Evolutionary conservation across 495 filamentous ascomycete species (phyloP).

Genomic region (Penicillium parvum): DNA sequence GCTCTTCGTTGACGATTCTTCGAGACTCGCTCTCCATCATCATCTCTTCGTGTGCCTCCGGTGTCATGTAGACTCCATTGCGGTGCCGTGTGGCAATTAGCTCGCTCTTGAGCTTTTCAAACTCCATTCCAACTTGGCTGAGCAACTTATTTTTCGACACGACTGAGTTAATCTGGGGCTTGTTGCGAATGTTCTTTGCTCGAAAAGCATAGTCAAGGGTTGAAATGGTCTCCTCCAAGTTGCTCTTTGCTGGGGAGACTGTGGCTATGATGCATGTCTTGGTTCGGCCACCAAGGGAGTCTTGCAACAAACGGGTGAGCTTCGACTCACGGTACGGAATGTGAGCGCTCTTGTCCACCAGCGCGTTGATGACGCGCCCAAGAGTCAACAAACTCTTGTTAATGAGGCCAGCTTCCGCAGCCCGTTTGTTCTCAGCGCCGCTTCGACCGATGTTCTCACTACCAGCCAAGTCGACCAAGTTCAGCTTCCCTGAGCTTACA

Average conservation of each 20-base stretch:
- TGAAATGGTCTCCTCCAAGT: constrained; percentile 95
- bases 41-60: constrained; percentile 80
- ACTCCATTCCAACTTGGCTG: constrained; percentile 85
- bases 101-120: constrained; percentile 89
- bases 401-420: constrained; percentile 91
- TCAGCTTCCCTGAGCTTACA: constrained; percentile 89
- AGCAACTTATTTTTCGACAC: constrained; percentile 90
- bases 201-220: constrained; percentile 96
- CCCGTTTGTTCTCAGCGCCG: constrained; percentile 95
- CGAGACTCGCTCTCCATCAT: constrained; percentile 86
- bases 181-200: constrained; percentile 97
- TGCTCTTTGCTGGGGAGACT: constrained; percentile 87
- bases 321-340: constrained; percentile 98
- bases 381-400: constrained; percentile 96
- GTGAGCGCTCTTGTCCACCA: constrained; percentile 85
- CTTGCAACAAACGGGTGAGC: constrained; percentile 88
- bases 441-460: constrained; percentile 97
- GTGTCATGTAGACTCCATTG: constrained; percentile 89
- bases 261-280: constrained; percentile 99
- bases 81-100: constrained; percentile 88
- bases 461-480: constrained; percentile 92
- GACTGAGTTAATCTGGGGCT: constrained; percentile 88
- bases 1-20: constrained; percentile 88
- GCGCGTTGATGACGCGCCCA: constrained; percentile 93
- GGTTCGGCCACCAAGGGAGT: constrained; percentile 89